Evolutionary conservation across 202 grass and related monocot species (phyloP).

Genomic region (Zoysia matrella): DNA sequence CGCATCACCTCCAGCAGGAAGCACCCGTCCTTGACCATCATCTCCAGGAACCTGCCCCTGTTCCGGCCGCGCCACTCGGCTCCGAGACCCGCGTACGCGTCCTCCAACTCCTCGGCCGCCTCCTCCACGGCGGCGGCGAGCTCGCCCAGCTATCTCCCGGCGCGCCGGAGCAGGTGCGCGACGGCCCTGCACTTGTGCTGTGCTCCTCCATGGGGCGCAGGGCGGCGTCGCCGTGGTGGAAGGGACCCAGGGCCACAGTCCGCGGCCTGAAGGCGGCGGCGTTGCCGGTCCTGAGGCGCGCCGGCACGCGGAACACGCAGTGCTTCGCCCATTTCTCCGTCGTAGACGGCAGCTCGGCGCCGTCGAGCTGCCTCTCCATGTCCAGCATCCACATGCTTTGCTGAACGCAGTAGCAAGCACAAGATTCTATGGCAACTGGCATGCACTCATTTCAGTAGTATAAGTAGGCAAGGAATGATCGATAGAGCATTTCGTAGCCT

Average conservation of each 20-base stretch:
- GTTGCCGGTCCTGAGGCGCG: neutral
- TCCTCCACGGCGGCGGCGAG: constrained; percentile 43
- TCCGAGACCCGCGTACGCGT: constrained; percentile 39
- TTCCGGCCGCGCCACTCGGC: constrained; percentile 37
- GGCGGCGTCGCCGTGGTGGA: constrained; percentile 45
- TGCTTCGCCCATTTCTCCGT: neutral
- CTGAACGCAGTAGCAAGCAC: no score
- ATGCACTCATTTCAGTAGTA: no score
- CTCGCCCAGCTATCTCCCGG: constrained; percentile 24
- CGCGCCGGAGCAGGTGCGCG: constrained; percentile 48
- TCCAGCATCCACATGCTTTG: neutral
- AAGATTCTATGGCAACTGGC: no score
- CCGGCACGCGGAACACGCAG: constrained; percentile 13
- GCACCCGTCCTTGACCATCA: constrained; percentile 46
- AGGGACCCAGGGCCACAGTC: constrained; percentile 59
- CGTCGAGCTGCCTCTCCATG: constrained; percentile 5
- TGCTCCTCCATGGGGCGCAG: constrained; percentile 57
- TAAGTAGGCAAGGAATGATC: no score
- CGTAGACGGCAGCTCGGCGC: neutral
- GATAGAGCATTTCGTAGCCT: no score
- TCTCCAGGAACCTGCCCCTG: constrained; percentile 40
- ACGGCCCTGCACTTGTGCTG: constrained; percentile 63
- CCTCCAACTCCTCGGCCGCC: constrained; percentile 39
- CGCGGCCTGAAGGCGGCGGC: neutral
- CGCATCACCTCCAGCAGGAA: constrained; percentile 58